Percentiles rank a stretch among this genome's conserved stretches.
These are phyloP conservation scores for Naganishia onofrii DNA, from an alignment of 768 basidiomycete genomes.

Conservation along the genomic window DNA sequence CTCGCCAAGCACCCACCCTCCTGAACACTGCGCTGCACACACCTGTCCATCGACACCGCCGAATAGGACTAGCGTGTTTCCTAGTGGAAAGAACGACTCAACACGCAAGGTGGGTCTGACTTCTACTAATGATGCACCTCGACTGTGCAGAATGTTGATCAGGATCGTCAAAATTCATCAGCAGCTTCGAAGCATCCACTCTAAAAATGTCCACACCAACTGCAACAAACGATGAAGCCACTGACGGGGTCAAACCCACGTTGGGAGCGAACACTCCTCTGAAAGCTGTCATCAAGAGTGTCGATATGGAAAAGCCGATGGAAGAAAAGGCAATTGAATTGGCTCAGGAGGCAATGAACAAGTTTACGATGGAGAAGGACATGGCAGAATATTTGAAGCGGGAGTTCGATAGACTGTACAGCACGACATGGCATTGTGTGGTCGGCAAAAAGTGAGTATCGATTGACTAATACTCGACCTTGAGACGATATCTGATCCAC, in stretches of 20 bases:
- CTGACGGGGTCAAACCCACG: not conserved
- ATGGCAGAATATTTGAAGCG: slow-evolving; percentile 98
- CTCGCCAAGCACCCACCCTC: no score
- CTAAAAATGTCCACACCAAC: slow-evolving; percentile 6
- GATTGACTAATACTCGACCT: no score
- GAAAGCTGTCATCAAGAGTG: slow-evolving; percentile 91
- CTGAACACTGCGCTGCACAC: not conserved
- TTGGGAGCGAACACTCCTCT: slow-evolving; percentile 19
- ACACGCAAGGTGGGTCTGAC: not conserved
- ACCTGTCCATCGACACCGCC: not conserved
- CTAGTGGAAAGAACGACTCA: no score
- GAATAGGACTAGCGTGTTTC: not conserved
- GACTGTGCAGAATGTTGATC: not conserved
- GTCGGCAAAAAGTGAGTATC: slow-evolving; percentile 77
- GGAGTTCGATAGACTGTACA: slow-evolving; percentile 88
- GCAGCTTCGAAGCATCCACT: not conserved
- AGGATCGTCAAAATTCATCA: not conserved
- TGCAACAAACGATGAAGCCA: not conserved
- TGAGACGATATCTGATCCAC: not conserved
- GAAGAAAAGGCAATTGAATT: slow-evolving; percentile 91
- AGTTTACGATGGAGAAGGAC: slow-evolving; percentile 94
- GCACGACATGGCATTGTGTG: slow-evolving; percentile 96
- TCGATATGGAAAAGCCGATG: slow-evolving; percentile 96
- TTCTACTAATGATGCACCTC: not conserved
- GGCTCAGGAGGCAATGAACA: slow-evolving; percentile 77